phyloP scores from a whole-genome alignment of 2,329 filamentous ascomycete genomes.

The Curvularia eragrostidis region DNA sequence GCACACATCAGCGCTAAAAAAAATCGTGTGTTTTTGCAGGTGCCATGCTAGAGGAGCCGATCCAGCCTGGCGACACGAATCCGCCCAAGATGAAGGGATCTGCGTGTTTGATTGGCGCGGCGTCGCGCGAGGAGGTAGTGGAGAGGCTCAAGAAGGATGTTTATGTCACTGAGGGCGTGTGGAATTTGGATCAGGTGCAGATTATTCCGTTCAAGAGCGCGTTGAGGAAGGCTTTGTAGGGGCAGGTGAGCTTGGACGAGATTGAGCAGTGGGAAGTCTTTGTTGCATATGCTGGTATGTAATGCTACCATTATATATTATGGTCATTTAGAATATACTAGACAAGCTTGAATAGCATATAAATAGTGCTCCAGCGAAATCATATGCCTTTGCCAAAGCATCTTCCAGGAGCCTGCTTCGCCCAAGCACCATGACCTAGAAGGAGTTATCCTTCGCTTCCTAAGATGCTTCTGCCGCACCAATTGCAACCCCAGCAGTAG shows the following conservation, averaged over 20 bases:
- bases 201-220: conserved; percentile 59
- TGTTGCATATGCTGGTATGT: background rate
- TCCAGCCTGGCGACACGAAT: conserved; percentile 64
- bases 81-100: conserved; percentile 76
- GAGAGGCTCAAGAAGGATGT: conserved; percentile 73
- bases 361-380: no score
- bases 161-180: conserved; percentile 75
- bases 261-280: background rate
- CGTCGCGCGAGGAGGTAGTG: conserved; percentile 72
- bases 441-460: no score
- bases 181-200: conserved; percentile 68
- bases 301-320: background rate
- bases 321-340: background rate
- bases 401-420: no score
- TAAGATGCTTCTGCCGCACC: background rate
- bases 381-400: no score
- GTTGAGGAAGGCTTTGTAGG: conserved; percentile 52
- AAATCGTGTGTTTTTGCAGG: no score
- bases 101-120: conserved; percentile 70
- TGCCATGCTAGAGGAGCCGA: conserved; percentile 45
- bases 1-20: no score
- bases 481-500: background rate
- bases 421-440: no score
- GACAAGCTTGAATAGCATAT: no score
- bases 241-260: background rate